Base-by-base conservation (phyloP, 2,329 filamentous ascomycete genomes). In the Fusarium lateritium region DNA sequence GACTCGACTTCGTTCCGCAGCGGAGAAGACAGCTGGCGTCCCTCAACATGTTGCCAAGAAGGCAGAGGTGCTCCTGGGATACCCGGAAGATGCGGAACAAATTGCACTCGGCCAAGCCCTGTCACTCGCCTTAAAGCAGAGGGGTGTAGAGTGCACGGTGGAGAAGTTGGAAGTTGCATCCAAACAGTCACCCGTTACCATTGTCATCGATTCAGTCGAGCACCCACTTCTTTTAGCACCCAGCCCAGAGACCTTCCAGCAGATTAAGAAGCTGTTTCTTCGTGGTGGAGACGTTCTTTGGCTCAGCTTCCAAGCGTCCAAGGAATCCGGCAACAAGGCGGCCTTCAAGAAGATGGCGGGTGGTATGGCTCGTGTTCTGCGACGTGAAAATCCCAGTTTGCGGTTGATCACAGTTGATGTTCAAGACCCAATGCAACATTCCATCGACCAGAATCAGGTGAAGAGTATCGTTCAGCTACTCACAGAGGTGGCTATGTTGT, bases 331-430 rank as follows among this genome's bases (percentile, higher is more conserved):
- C 21, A 11, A 10, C 10, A 57, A 44, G 4, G 14, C 22, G 4
- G 55, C 45, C 14, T 28, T 57, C 11, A 57, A 51, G 39, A 56
- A 49, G 11, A 56, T 56, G 44, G 54, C 21, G 10, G 40, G 54
- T 15, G 54, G 54, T n/a, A 56, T 56, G 54, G 44, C 54, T 7
- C 39, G 54, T 28, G 45, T 56, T 11, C 28, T 50, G 21, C 39
- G 54, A 57, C 45, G 45, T 21, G 54, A 56, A 15, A 56, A 56
- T n/a, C 54, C 54, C 13, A 33, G 44, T 31, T 33, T 56, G 38
- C 24, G 38, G n/a, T 56, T 50, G 38, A 33, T 56, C 36, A 56
- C 54, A 3, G 28, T 56, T 5, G 54, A 56, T 26, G 38, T 56
- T 15, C 36, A 50, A 26, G 54, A 36, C 15, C 15, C 17, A 11